Conservation (phyloP, 2,329 filamentous ascomycete species). For the Alternaria novae-zelandiae region DNA sequence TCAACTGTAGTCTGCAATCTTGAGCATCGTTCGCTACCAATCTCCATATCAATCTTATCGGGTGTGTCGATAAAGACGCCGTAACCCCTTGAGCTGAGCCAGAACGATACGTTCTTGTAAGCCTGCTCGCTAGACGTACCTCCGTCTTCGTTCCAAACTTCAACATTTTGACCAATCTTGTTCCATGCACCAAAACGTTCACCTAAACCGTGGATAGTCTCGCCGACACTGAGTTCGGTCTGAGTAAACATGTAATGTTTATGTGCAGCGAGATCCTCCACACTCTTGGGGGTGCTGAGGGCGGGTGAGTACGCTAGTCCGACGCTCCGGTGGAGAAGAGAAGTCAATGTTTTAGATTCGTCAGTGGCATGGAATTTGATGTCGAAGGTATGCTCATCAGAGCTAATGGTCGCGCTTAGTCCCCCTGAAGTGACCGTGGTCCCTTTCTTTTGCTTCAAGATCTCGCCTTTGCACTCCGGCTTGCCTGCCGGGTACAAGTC, state of each 20-base stretch:
- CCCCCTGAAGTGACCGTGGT: slow-evolving; percentile 61
- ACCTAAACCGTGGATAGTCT: slow-evolving; percentile 75
- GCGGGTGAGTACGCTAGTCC: slow-evolving; percentile 64
- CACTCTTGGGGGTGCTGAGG: slow-evolving; percentile 60
- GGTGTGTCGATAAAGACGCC: slow-evolving; percentile 77
- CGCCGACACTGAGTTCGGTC: slow-evolving; percentile 58
- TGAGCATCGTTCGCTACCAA: slow-evolving; percentile 75
- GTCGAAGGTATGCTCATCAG: slow-evolving; percentile 59
- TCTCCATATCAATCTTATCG: slow-evolving; percentile 72
- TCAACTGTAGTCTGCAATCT: slow-evolving; percentile 73
- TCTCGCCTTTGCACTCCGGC: slow-evolving; percentile 47
- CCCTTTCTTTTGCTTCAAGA: slow-evolving; percentile 50
- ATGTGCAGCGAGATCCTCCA: slow-evolving; percentile 57
- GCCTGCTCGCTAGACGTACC: slow-evolving; percentile 73
- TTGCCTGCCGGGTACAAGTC: slow-evolving; percentile 63
- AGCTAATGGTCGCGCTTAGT: slow-evolving; percentile 60
- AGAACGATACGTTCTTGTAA: slow-evolving; percentile 76
- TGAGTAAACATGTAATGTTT: slow-evolving; percentile 56
- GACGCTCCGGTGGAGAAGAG: slow-evolving; percentile 62
- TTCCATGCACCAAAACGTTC: slow-evolving; percentile 79
- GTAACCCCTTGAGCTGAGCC: slow-evolving; percentile 74
- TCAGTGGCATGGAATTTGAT: slow-evolving; percentile 62
- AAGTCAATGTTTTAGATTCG: slow-evolving; percentile 60
- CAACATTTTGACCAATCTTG: slow-evolving; percentile 74
- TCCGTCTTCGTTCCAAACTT: slow-evolving; percentile 67